phyloP scores from a whole-genome alignment of 768 basidiomycete species.

The Sporobolomyces pararoseus region DNA sequence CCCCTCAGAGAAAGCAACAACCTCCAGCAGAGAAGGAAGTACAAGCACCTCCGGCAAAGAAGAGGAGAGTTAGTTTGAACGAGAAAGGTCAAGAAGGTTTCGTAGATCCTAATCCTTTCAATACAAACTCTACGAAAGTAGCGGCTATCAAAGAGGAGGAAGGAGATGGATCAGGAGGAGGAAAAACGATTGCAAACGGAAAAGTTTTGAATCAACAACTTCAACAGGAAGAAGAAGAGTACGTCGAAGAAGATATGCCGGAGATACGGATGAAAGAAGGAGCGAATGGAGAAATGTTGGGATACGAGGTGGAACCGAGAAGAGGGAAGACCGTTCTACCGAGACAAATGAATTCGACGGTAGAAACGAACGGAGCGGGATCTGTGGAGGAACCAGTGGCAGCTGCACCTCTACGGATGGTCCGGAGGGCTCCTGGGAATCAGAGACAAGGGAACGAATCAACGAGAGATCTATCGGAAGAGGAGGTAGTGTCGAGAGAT shows the following conservation, averaged over 20 bases:
- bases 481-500: background rate
- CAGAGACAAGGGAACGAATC: too few species aligned
- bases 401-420: background rate
- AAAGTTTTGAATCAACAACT: too few species aligned
- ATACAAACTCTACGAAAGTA: background rate
- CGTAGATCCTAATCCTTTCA: constrained; percentile 25
- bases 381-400: background rate
- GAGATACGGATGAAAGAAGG: constrained; percentile 18
- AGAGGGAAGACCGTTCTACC: constrained; percentile 3
- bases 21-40: background rate
- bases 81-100: background rate
- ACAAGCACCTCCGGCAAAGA: background rate
- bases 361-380: background rate
- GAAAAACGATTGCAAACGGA: background rate
- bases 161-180: background rate
- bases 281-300: background rate
- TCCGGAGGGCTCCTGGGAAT: background rate
- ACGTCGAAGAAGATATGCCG: constrained; percentile 34
- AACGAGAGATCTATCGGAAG: background rate
- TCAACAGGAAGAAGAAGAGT: background rate
- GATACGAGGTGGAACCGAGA: constrained; percentile 15
- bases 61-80: constrained; percentile 3
- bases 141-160: background rate
- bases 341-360: background rate
- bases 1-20: background rate